Base-by-base conservation (phyloP, 306 rosid species). In the Glycine tomentella region DNA sequence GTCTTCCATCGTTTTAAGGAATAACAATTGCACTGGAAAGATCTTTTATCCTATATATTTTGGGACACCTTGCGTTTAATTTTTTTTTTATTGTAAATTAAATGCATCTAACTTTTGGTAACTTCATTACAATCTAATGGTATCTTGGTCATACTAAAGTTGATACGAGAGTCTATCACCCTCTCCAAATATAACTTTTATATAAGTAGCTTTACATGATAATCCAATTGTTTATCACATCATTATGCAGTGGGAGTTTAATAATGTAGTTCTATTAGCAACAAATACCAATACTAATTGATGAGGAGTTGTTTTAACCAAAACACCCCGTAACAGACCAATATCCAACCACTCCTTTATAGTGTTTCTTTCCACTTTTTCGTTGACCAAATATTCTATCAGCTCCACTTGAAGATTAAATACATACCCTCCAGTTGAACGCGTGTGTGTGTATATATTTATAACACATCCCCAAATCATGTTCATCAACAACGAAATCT, bases 261-360 rank as follows among this genome's bases (percentile, higher is more conserved):
- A 34, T 10, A 2, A 69, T 69, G 14, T 48, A 34, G 51, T 34
- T 36, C 49, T n/a, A 14, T 72, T 53, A 36, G n/a, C 74, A 9
- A 25, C 69, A 51, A 77, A 77, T 72, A 15, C 48, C 69, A 64
- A 83, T 17, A 71, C 13, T 56, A 65, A 52, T 31, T 4, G 49
- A 74, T 72, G 80, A 76, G 81, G 75, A 84, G 89, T 82, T 34
- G 81, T 85, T 86, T 69, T 72, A 87, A 90, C 93, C 81, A 83
- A 81, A 90, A 49, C 92, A 88, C 72, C 40, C 14, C 49, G 15
- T 52, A 38, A 40, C 63, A 76, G 38, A 75, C 8, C 36, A 48
- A 69, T 7, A 6, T 82, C 63, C 88, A 94, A 85, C 97, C 59
- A 92, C 92, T 90, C 94, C 98, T 87, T 82, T 20, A 40, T 38